These are phyloP conservation scores for Penicillium arizonense DNA, from an alignment of 495 filamentous ascomycete species.

Conservation along the genomic window DNA sequence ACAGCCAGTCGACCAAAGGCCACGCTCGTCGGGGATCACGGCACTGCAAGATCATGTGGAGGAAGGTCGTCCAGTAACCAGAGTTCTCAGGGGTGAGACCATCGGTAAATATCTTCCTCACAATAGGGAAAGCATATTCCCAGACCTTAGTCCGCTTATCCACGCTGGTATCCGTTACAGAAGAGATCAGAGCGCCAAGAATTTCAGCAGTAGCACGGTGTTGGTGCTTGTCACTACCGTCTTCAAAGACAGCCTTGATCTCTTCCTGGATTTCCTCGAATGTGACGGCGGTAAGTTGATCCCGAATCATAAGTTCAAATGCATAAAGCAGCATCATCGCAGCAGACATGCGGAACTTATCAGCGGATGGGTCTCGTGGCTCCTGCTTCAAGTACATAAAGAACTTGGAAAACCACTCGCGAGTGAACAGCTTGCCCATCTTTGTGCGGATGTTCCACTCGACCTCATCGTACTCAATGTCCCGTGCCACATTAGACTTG, in stretches of 20 bases:
- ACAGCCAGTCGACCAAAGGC: constrained; percentile 83
- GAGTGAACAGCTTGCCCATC: constrained; percentile 76
- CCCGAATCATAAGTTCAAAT: constrained; percentile 78
- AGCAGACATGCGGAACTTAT: constrained; percentile 86
- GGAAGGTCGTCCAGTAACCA: constrained; percentile 88
- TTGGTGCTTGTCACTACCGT: constrained; percentile 96
- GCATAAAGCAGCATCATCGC: constrained; percentile 81
- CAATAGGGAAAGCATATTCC: constrained; percentile 86
- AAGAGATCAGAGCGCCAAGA: constrained; percentile 75
- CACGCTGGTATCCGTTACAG: constrained; percentile 66
- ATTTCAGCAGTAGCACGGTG: constrained; percentile 96
- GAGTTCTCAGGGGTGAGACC: constrained; percentile 93
- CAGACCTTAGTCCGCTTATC: constrained; percentile 73
- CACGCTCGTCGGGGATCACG: constrained; percentile 85
- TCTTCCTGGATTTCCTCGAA: constrained; percentile 88
- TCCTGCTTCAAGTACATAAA: constrained; percentile 97
- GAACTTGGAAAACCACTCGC: constrained; percentile 81
- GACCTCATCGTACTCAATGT: constrained; percentile 77
- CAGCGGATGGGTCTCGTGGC: constrained; percentile 75
- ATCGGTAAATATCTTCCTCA: constrained; percentile 80
- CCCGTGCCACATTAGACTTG: constrained; percentile 63
- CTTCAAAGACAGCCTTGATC: constrained; percentile 70
- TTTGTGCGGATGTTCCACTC: constrained; percentile 74
- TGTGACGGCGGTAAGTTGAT: constrained; percentile 67
- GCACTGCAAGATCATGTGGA: constrained; percentile 78